Evolutionary conservation across 257 asterid genomes (phyloP), one percentile per base, ranked within the genome.

Genomic region (Dorcoceras hygrometricum): DNA sequence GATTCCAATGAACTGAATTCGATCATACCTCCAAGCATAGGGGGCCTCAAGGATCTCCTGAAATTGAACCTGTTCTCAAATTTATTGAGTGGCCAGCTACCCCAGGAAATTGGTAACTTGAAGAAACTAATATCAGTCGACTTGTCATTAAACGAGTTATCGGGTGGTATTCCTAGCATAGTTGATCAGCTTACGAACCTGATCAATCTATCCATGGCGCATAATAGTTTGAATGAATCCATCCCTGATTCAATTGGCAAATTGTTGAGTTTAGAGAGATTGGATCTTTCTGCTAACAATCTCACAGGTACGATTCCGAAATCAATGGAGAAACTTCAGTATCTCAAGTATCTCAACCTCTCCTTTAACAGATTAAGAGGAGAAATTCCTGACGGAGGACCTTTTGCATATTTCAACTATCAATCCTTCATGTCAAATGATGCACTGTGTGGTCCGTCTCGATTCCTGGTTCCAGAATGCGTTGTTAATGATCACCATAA

Each of bases 251-350:
- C 79, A 25, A 2, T 71, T 24, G 57, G 69, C 5, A 56, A 57
- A 4, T 60, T 76, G 48, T 4, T 70, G 55, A 55, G 65, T 57
- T 60, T 81, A 65, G 70, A 70, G 43, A 27, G n/a, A 0, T 46
- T 81, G 54, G 80, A 82, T 24, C 70, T 79, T 0, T 79, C 84
- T 8, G 27, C 63, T 24, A 81, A 81, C 75, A 62, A 71, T 18
- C 69, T 82, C 10, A 60, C 78, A 0, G 80, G 84, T 16, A 12
- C 6, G 19, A 76, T 82, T 19, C 87, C 84, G 8, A 26, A 20
- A 28, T 73, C 84, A 36, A 54, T 80, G 71, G 74, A 54, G 36
- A 54, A 46, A 23, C 64, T 66, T 48, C 53, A 25, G 57, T 16
- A 73, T 53, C 72, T 72, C 16, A n/a, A 24, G 19, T 59, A 66